Evolutionary conservation across 345 rosid genomes (phyloP).

Genomic region (Nephelium lappaceum): DNA sequence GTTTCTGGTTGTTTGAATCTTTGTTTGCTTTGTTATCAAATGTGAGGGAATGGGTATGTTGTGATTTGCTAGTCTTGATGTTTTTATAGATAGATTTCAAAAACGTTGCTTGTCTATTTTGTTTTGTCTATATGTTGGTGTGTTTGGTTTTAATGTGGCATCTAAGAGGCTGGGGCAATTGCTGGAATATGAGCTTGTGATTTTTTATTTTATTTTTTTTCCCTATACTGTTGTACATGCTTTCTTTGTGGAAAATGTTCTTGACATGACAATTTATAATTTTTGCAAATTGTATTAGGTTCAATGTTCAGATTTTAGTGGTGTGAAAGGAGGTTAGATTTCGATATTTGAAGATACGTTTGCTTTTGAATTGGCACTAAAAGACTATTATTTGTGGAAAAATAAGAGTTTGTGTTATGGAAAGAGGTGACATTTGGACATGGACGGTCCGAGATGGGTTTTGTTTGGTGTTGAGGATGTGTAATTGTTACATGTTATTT

Average conservation of each 20-base stretch:
- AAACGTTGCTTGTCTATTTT: not conserved
- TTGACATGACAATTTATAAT: not conserved
- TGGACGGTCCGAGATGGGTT: not conserved
- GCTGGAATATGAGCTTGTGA: too few species aligned
- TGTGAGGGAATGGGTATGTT: not conserved
- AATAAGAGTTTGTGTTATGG: not conserved
- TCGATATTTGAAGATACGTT: not conserved
- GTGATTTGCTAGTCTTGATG: not conserved
- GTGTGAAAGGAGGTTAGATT: not conserved
- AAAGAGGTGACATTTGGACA: not conserved
- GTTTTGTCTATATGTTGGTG: not conserved
- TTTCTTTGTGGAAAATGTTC: not conserved
- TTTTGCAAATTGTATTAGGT: not conserved
- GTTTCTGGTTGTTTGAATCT: not conserved
- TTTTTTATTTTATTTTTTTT: too few species aligned
- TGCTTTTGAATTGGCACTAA: not conserved
- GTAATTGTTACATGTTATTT: not conserved
- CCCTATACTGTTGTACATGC: too few species aligned
- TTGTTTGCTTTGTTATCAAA: not conserved
- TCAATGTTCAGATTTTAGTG: not conserved
- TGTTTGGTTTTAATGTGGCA: too few species aligned
- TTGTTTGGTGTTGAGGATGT: not conserved
- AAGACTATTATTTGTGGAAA: not conserved
- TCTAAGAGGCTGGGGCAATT: too few species aligned
- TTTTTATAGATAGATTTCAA: not conserved